Evolutionary conservation across 352 stramenopile genomes (phyloP), one percentile per base, ranked within the genome.

Genomic region (Phytopythium boreale): DNA sequence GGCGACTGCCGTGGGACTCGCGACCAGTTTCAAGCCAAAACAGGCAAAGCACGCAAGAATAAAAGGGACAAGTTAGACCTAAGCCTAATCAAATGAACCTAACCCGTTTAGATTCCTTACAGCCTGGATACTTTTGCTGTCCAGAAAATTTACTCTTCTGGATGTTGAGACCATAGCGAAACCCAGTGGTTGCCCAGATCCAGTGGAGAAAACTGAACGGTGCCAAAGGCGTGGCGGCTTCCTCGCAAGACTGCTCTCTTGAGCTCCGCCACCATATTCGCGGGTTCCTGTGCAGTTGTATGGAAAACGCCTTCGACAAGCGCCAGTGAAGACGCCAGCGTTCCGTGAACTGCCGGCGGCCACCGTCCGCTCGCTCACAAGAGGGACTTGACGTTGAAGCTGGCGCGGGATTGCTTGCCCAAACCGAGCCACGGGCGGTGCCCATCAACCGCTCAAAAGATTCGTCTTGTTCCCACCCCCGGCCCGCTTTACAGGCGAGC

Each of bases 401-500:
- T 50, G 39, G 39, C 14, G 39, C 43, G 8, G 20, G 43, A 20
- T 50, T 50, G 19, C 20, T 17, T 26, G 34, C 34, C 34, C 34
- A 39, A 39, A 39, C 34, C 1, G 34, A 39, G 34, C 34, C 34
- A 39, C 34, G 34, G 11, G 34, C 34, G 43, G 43, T 26, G 43
- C n/a, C n/a, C n/a, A 29, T 52, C 46, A 17, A 29, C 11, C 22
- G 10, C 37, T 43, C 37, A 29, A 19, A 31, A 15, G 46, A 52
- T 29, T 52, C 46, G 46, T 26, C 27, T 37, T 56, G 49, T 56
- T 56, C 49, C 49, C 49, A 56, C 49, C 24, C 12, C 22, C 11
- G 11, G 46, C 12, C 19, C 46, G 46, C 34, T 39, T 39, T 39
- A 39, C 34, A 26, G 20, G 10, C 3, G 51, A 59, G 31, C 17